Evolutionary conservation across 805 yeast genomes (phyloP).

Genomic region (Cyberlindnera americana): DNA sequence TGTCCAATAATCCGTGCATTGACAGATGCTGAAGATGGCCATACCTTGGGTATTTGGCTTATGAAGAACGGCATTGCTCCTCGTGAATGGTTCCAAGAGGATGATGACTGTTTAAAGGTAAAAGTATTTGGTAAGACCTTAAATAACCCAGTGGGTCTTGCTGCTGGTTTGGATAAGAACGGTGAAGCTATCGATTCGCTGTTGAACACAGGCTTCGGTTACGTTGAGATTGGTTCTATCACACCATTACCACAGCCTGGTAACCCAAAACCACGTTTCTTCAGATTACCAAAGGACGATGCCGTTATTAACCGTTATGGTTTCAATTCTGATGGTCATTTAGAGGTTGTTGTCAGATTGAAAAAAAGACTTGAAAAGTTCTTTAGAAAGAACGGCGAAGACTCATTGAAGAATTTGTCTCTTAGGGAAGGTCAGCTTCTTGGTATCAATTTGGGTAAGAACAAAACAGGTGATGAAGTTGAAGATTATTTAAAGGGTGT

Average conservation of each 20-base stretch:
- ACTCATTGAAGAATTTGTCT: constrained; percentile 35
- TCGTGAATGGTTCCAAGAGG: constrained; percentile 49
- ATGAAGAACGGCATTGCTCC: constrained; percentile 72
- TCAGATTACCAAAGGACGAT: constrained; percentile 76
- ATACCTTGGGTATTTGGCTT: constrained; percentile 64
- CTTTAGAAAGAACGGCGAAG: constrained; percentile 24
- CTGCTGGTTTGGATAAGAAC: constrained; percentile 94
- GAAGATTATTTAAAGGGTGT: constrained; percentile 86
- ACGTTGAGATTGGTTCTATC: constrained; percentile 89
- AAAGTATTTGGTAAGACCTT: constrained; percentile 61
- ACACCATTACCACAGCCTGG: constrained; percentile 95
- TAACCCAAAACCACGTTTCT: constrained; percentile 89
- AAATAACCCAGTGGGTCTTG: constrained; percentile 82
- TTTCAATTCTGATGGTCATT: constrained; percentile 88
- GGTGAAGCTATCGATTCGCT: constrained; percentile 87
- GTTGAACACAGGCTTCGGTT: constrained; percentile 75
- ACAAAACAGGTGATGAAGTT: constrained; percentile 87
- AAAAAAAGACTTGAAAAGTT: constrained; percentile 54
- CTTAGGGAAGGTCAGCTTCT: constrained; percentile 62
- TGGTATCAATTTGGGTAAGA: constrained; percentile 87
- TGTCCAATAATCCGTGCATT: constrained; percentile 70
- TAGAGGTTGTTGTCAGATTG: constrained; percentile 64
- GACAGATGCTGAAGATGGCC: constrained; percentile 87
- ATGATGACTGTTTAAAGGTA: constrained; percentile 51
- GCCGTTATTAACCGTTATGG: constrained; percentile 96